These are phyloP conservation scores for Aspergillus pseudonomiae DNA, from an alignment of 2,329 filamentous ascomycete species.

Conservation along the genomic window DNA sequence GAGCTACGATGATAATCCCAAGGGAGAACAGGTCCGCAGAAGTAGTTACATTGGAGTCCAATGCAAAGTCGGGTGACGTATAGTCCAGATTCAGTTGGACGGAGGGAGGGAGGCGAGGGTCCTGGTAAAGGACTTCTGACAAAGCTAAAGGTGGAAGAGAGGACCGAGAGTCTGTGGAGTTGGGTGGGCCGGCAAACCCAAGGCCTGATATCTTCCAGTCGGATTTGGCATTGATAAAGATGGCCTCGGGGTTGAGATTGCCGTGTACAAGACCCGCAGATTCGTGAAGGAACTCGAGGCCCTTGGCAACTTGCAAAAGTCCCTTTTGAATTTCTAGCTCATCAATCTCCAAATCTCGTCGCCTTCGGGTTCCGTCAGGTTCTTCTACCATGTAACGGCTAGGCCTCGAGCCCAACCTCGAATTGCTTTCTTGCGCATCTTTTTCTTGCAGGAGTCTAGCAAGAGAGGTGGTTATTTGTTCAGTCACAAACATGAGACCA, in stretches of 20 bases:
- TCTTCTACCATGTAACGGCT: constrained; percentile 83
- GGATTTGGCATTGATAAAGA: constrained; percentile 94
- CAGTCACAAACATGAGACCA: constrained; percentile 93
- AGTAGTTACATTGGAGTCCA: constrained; percentile 84
- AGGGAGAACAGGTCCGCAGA: constrained; percentile 93
- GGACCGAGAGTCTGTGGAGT: constrained; percentile 72
- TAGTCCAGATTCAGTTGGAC: constrained; percentile 94
- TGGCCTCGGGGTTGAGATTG: constrained; percentile 89
- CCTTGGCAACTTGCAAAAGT: constrained; percentile 87
- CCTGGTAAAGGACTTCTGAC: constrained; percentile 80
- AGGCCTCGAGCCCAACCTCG: constrained; percentile 68
- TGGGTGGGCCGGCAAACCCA: constrained; percentile 80
- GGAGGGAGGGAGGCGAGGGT: constrained; percentile 75
- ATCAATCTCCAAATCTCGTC: constrained; percentile 88
- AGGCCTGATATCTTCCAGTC: constrained; percentile 99
- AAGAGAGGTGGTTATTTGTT: constrained; percentile 86
- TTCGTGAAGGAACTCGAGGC: constrained; percentile 92
- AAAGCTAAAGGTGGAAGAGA: constrained; percentile 79
- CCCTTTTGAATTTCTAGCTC: constrained; percentile 98
- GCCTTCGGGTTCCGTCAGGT: constrained; percentile 69
- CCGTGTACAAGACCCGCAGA: constrained; percentile 92
- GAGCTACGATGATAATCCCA: constrained; percentile 80
- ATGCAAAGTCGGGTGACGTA: constrained; percentile 88
- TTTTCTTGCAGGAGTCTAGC: constrained; percentile 81
- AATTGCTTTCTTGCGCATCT: constrained; percentile 77